Evolutionary conservation across 140 eudicot genomes (phyloP), one percentile per base, ranked within the genome.

Genomic region (Stevia rebaudiana): DNA sequence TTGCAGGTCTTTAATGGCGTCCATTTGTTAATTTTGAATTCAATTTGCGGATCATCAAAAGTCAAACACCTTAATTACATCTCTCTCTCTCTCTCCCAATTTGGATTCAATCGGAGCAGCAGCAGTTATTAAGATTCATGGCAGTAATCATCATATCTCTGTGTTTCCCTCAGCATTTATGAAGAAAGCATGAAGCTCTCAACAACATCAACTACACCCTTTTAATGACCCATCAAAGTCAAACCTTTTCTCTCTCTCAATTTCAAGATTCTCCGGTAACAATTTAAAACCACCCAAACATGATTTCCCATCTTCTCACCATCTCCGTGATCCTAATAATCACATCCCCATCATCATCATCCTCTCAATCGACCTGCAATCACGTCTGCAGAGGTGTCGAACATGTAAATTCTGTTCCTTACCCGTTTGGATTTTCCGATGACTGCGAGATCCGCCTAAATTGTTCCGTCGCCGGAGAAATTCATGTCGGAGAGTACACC

Each of bases 401-500:
- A 9, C n/a, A 10, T 15, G 42, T 5, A 2, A 24, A 33, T 3
- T 16, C n/a, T 0, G 78, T 81, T n/a, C 18, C 67, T 0, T 82
- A 78, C 28, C 97, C 97, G 4, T 90, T 90, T 30, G 97, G 97
- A n/a, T 87, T 91, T 68, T 69, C 81, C 10, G 59, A 57, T 0
- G 82, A 65, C 1, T 87, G 91, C 21, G 44, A 8, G 18, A 84
- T 91, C 50, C 80, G 30, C 8, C 79, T 90, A 1, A 17, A 73
- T 5, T 90, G 94, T 63, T 58, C 53, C 0, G n/a, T 0, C 19
- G 59, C 9, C 23, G 83, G 81, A 1, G 78, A 40, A 3, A 65
- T 78, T 10, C 17, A 4, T 2, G 12, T 85, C 9, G 78, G 75
- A 3, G 72, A 17, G 0, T 85, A 74, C 53, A 6, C 0, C 2